phyloP scores from a whole-genome alignment of 2,329 filamentous ascomycete genomes.

The Xylaria polymorpha region DNA sequence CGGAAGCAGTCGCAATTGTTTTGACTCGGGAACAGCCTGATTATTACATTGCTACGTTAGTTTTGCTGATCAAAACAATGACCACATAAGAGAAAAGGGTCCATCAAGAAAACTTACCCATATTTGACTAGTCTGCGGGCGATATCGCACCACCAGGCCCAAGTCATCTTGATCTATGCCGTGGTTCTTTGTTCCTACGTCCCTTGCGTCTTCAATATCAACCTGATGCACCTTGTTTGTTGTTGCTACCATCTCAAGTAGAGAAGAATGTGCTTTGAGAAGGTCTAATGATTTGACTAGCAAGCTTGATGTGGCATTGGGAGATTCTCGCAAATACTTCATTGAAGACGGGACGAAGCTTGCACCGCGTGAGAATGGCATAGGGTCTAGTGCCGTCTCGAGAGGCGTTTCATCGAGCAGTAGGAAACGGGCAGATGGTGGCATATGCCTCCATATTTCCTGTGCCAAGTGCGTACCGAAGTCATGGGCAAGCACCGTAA shows the following conservation, averaged over 20 bases:
- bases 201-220: conserved; percentile 26
- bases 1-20: conserved; percentile 26
- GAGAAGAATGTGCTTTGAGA: conserved; percentile 14
- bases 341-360: conserved; percentile 33
- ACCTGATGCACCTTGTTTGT: neutral
- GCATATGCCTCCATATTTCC: conserved; percentile 32
- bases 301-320: conserved; percentile 21
- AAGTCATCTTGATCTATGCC: neutral
- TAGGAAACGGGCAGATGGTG: conserved; percentile 25
- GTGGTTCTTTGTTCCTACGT: conserved; percentile 1
- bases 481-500: conserved; percentile 27
- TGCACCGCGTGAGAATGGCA: conserved; percentile 32
- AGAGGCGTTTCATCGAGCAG: conserved; percentile 23
- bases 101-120: conserved; percentile 22
- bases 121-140: conserved; percentile 24
- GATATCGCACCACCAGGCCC: conserved; percentile 21
- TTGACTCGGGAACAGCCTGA: conserved; percentile 20
- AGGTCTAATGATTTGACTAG: conserved; percentile 19
- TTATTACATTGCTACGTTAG: conserved; percentile 9
- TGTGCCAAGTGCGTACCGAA: conserved; percentile 15
- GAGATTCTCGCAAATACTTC: conserved; percentile 25
- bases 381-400: conserved; percentile 11
- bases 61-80: neutral
- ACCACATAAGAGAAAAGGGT: neutral
- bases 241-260: neutral